Percentiles rank a stretch among this genome's conserved stretches.
These are phyloP conservation scores for Pythium apleroticum DNA, from an alignment of 352 stramenopile genomes.

Conservation along the genomic window DNA sequence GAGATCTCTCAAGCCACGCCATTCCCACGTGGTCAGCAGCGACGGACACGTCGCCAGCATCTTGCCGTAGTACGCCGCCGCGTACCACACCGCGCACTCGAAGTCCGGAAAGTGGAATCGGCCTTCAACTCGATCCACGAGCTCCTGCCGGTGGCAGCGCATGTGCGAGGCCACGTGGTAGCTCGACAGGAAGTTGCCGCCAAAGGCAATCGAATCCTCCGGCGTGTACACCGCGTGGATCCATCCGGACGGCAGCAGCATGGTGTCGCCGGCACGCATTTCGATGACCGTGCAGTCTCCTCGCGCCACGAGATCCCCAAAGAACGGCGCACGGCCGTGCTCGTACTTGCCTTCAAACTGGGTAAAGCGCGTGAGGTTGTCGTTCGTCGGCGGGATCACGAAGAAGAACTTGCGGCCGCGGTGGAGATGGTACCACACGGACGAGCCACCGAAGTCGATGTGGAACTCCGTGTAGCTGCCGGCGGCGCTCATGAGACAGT, in stretches of 20 bases:
- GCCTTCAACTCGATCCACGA: slow-evolving; percentile 25
- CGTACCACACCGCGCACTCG: slow-evolving; percentile 39
- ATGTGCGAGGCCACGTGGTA: slow-evolving; percentile 43
- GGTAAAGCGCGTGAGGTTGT: slow-evolving; percentile 34
- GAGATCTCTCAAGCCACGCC: slow-evolving; percentile 22
- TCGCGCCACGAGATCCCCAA: slow-evolving; percentile 23
- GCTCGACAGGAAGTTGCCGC: slow-evolving; percentile 42
- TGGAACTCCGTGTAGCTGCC: slow-evolving; percentile 50
- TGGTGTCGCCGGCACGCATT: slow-evolving; percentile 36
- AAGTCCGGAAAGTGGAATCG: slow-evolving; percentile 42
- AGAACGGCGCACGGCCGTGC: slow-evolving; percentile 27
- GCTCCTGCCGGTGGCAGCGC: slow-evolving; percentile 34
- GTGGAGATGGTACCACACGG: slow-evolving; percentile 49
- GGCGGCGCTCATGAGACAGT: slow-evolving; percentile 44
- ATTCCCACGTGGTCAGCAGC: slow-evolving; percentile 31
- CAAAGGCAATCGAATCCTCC: slow-evolving; percentile 44
- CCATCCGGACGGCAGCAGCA: slow-evolving; percentile 48
- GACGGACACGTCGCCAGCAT: slow-evolving; percentile 23
- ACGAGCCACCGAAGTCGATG: slow-evolving; percentile 47
- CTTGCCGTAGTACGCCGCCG: slow-evolving; percentile 31
- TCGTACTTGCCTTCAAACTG: slow-evolving; percentile 31
- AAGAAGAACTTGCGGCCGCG: slow-evolving; percentile 42
- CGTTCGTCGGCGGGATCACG: slow-evolving; percentile 39
- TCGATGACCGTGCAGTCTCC: slow-evolving; percentile 34
- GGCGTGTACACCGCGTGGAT: slow-evolving; percentile 46